Evolutionary conservation across 2,329 filamentous ascomycete species (phyloP).

Genomic region (Aspergillus candidus): DNA sequence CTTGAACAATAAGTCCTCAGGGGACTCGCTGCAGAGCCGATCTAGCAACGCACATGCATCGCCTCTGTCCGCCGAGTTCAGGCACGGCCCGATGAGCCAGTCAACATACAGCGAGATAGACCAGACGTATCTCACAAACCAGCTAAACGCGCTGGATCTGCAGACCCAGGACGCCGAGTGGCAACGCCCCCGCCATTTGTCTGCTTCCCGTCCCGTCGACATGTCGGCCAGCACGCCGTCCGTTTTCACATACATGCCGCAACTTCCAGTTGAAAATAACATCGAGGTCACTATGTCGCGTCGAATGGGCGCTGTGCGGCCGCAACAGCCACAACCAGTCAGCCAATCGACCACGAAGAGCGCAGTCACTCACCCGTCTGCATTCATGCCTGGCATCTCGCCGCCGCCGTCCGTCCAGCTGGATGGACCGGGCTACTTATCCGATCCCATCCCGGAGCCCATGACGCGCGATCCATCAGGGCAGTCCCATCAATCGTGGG

Average conservation of each 20-base stretch:
- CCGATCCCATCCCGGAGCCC: slow-evolving; percentile 25
- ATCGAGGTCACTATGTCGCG: slow-evolving; percentile 26
- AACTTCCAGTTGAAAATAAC: slow-evolving; percentile 31
- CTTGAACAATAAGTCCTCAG: slow-evolving; percentile 24
- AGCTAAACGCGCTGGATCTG: slow-evolving; percentile 16
- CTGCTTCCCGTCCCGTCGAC: slow-evolving; percentile 13
- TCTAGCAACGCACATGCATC: slow-evolving; percentile 22
- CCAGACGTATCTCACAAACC: slow-evolving; percentile 14
- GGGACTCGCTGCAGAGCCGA: slow-evolving; percentile 25
- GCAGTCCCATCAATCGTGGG: slow-evolving; percentile 32
- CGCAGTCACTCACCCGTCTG: slow-evolving; percentile 25
- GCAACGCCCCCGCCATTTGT: slow-evolving; percentile 2
- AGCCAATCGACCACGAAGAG: slow-evolving; percentile 7
- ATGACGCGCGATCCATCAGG: slow-evolving; percentile 31
- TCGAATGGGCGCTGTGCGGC: slow-evolving; percentile 8
- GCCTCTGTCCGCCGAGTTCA: slow-evolving; percentile 25
- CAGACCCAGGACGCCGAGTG: slow-evolving; percentile 20
- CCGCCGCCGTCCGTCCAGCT: slow-evolving; percentile 16
- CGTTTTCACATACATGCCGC: slow-evolving; percentile 16
- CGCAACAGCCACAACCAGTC: slow-evolving; percentile 10
- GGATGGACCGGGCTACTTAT: slow-evolving; percentile 20
- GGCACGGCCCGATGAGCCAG: slow-evolving; percentile 20
- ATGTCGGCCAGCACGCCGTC: slow-evolving; percentile 25
- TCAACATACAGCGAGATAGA: slow-evolving; percentile 31
- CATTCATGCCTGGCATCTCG: slow-evolving; percentile 29